phyloP scores from a whole-genome alignment of 495 filamentous ascomycete species.

The Hyphodiscus hymeniophilus region DNA sequence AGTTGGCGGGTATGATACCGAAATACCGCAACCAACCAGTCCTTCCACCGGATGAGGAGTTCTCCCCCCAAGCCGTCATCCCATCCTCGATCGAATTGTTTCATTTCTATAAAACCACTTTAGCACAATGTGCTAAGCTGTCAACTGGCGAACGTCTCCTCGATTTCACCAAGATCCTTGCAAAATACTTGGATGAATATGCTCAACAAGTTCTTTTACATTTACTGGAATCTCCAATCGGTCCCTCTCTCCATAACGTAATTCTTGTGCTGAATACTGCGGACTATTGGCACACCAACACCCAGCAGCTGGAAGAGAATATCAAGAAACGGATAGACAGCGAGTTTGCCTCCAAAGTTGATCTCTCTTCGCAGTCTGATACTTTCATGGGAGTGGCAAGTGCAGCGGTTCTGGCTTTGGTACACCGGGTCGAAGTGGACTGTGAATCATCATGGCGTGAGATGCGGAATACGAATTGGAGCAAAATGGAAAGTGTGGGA shows the following conservation, averaged over 20 bases:
- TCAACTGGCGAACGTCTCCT: slow-evolving; percentile 81
- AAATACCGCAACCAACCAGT: slow-evolving; percentile 83
- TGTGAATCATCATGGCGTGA: slow-evolving; percentile 88
- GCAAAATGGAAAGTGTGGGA: slow-evolving; percentile 85
- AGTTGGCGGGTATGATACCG: slow-evolving; percentile 76
- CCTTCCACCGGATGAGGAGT: slow-evolving; percentile 79
- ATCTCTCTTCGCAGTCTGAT: slow-evolving; percentile 87
- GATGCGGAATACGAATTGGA: slow-evolving; percentile 97
- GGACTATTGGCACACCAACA: slow-evolving; percentile 93
- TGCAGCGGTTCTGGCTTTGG: slow-evolving; percentile 75
- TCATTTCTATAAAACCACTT: slow-evolving; percentile 83
- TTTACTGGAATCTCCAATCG: slow-evolving; percentile 57
- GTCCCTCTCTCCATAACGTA: slow-evolving; percentile 64
- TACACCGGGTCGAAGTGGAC: slow-evolving; percentile 71
- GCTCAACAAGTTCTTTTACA: slow-evolving; percentile 84
- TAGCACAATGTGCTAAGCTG: slow-evolving; percentile 93
- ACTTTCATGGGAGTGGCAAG: slow-evolving; percentile 92
- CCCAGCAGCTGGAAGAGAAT: slow-evolving; percentile 86
- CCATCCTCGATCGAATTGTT: slow-evolving; percentile 94
- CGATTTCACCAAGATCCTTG: slow-evolving; percentile 76
- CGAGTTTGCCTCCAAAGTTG: slow-evolving; percentile 63
- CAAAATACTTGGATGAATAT: slow-evolving; percentile 92
- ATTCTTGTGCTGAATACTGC: slow-evolving; percentile 90
- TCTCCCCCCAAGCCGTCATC: slow-evolving; percentile 81
- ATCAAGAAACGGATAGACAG: slow-evolving; percentile 83